Evolutionary conservation across 2,329 filamentous ascomycete genomes (phyloP).

Genomic region (Aspergillus aculeatus): DNA sequence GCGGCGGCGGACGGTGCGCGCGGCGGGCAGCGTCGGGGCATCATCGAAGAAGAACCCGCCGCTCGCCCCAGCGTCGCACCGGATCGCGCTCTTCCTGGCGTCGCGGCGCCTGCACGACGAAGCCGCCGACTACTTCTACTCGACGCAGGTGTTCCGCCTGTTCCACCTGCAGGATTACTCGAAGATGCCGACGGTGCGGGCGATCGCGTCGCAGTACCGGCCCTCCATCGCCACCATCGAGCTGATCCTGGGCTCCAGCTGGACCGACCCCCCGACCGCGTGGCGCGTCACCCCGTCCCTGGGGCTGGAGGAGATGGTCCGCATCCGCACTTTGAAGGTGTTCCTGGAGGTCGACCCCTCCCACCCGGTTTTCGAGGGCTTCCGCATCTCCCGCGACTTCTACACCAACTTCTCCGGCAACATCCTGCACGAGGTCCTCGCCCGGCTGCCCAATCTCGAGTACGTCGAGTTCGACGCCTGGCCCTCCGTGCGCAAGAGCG

Average conservation of each 20-base stretch:
- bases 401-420: slow-evolving; percentile 58
- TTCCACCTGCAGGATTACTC: slow-evolving; percentile 54
- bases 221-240: slow-evolving; percentile 54
- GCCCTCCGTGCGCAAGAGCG: slow-evolving; percentile 51
- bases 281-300: slow-evolving; percentile 54
- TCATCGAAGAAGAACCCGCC: slow-evolving; percentile 37
- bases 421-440: slow-evolving; percentile 51
- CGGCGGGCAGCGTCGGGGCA: slow-evolving; percentile 36
- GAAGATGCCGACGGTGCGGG: slow-evolving; percentile 45
- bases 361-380: slow-evolving; percentile 55
- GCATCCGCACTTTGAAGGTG: slow-evolving; percentile 52
- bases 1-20: slow-evolving; percentile 26
- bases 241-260: slow-evolving; percentile 59
- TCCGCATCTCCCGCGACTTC: slow-evolving; percentile 55
- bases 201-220: slow-evolving; percentile 53
- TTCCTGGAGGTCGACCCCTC: slow-evolving; percentile 59
- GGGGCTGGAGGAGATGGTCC: slow-evolving; percentile 50
- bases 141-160: slow-evolving; percentile 52
- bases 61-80: slow-evolving; percentile 34
- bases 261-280: slow-evolving; percentile 55
- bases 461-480: slow-evolving; percentile 59
- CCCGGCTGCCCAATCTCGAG: slow-evolving; percentile 48
- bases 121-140: slow-evolving; percentile 53
- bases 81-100: slow-evolving; percentile 41
- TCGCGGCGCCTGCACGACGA: slow-evolving; percentile 51